Evolutionary conservation across 1,284 basidiomycete genomes (phyloP), one percentile per base, ranked within the genome.

Genomic region (Xerocomus subilludens): DNA sequence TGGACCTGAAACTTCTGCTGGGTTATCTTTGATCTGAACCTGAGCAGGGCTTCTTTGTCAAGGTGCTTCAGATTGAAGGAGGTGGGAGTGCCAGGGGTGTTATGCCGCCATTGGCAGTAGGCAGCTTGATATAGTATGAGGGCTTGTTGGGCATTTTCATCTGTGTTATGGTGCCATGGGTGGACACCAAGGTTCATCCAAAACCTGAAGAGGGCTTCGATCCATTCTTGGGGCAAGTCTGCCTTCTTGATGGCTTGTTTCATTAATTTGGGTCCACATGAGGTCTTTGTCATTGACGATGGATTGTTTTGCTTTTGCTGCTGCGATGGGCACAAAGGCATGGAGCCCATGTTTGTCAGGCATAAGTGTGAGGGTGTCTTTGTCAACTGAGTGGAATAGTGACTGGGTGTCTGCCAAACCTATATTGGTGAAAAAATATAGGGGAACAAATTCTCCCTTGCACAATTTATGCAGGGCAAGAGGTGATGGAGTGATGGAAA

Each of bases 401-500:
- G 23, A 47, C 23, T 74, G 58, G 0, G 64, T 66, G 6, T 76
- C 67, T 0, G 49, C 45, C 0, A 76, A 27, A 1, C 74, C 73
- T 23, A 47, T 55, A 33, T 76, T 76, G n/a, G 69, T 69, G 14
- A 62, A 76, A 38, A 65, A 71, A 20, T 74, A 69, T 2, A 76
- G 65, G 2, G 25, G 53, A 4, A 53, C 35, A 18, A 72, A 67
- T 10, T 74, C 55, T 8, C 74, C 69, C 30, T 71, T 71, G 10
- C 30, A 9, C 10, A 74, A 58, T 42, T 71, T 69, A 16, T 5
- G 4, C 2, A 64, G n/a, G 2, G 74, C 56, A 8, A 71, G 36
- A 1, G 47, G 51, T 0, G 67, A 53, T 0, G 63, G 69, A 1
- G 63, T 56, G 6, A 58, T 49, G 4, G 56, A 36, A 49, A 45